Conservation (phyloP, 108 stramenopile species). For the Nannochloropsis salina region DNA sequence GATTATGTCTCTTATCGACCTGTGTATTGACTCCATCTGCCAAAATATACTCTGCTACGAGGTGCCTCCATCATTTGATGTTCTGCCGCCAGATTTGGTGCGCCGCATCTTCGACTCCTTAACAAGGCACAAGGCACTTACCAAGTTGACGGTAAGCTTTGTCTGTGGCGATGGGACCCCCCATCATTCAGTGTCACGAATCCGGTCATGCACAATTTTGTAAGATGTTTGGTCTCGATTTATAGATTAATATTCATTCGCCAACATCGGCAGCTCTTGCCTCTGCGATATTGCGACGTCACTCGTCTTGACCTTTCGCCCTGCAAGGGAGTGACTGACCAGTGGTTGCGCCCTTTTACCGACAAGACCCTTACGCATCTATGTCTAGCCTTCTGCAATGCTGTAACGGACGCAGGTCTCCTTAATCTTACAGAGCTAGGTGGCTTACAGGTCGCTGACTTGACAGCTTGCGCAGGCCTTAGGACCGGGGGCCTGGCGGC, state of each 20-base stretch:
- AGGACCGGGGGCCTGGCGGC: not conserved
- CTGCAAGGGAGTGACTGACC: not conserved
- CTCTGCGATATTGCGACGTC: not conserved
- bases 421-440: not conserved
- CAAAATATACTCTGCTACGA: not conserved
- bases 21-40: not conserved
- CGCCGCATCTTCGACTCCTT: not conserved
- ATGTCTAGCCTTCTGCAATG: not conserved
- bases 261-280: not conserved
- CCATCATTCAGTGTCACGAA: too few relatives aligned
- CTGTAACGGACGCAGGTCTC: not conserved
- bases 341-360: not conserved
- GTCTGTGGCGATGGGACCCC: too few relatives aligned
- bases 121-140: not conserved
- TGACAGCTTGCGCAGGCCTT: slow-evolving; percentile 1
- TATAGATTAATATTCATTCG: not conserved
- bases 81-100: not conserved
- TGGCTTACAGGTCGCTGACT: not conserved
- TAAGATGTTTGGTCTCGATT: too few relatives aligned
- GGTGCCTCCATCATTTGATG: not conserved
- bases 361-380: not conserved
- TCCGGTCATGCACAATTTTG: too few relatives aligned
- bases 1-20: not conserved
- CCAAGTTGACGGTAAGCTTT: not conserved
- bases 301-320: slow-evolving; percentile 15